Conservation (phyloP, 78 protist genomes). For the Bodo saltans region DNA sequence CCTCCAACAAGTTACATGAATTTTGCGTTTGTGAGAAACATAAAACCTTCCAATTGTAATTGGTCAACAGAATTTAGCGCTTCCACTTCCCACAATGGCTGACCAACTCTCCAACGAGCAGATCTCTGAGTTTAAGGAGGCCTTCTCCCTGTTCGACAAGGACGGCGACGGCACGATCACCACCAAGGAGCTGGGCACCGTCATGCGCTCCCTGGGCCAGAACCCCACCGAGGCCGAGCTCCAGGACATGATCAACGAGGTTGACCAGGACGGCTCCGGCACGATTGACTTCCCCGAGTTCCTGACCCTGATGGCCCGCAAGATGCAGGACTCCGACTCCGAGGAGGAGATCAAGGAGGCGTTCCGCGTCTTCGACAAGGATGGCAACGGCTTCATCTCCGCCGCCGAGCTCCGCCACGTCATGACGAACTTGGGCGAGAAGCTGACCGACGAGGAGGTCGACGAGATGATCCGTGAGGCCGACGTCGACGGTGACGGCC, state of each 20-base stretch:
- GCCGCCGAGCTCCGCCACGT: conserved; percentile 96
- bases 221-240: conserved; percentile 83
- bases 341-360: conserved; percentile 99
- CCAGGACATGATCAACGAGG: conserved; percentile 98
- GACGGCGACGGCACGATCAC: conserved; percentile 94
- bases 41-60: too few relatives aligned
- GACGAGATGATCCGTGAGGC: conserved; percentile 96
- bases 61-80: too few relatives aligned
- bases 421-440: conserved; percentile 91
- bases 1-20: too few relatives aligned
- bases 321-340: conserved; percentile 98
- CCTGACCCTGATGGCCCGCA: conserved; percentile 89
- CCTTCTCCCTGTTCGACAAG: conserved; percentile 91
- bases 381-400: conserved; percentile 93
- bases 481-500: conserved; percentile 93
- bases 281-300: conserved; percentile 98
- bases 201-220: conserved; percentile 85
- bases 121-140: conserved; percentile 96
- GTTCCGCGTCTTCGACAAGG: conserved; percentile 98
- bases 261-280: conserved; percentile 67
- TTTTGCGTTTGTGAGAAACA: too few relatives aligned
- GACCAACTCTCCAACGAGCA: conserved; percentile 90
- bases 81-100: conserved; percentile 52
- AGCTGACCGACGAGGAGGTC: conserved; percentile 90
- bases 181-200: conserved; percentile 93